These are phyloP conservation scores for Trypanosoma brucei DNA, from an alignment of 208 protist genomes.

Conservation along the genomic window DNA sequence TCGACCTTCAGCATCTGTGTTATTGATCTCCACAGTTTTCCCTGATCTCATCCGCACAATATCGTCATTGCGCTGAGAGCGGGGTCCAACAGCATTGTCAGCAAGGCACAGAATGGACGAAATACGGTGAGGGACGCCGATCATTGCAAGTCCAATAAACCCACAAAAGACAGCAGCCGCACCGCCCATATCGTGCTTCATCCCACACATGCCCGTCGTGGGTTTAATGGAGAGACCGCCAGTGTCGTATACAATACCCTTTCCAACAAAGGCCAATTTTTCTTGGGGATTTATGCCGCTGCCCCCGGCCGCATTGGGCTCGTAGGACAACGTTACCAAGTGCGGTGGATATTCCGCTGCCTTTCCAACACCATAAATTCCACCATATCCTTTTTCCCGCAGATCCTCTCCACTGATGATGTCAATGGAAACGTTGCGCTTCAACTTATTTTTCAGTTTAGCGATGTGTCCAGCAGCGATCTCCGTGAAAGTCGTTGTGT, in stretches of 20 bases:
- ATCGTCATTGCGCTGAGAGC: constrained; percentile 82
- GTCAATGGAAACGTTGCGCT: constrained; percentile 29
- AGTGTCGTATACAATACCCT: constrained; percentile 92
- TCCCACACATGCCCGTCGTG: constrained; percentile 66
- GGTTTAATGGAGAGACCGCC: constrained; percentile 88
- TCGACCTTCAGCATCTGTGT: constrained; percentile 92
- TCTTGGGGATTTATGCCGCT: constrained; percentile 42
- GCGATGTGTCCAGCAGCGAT: constrained; percentile 45
- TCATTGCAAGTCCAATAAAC: constrained; percentile 56
- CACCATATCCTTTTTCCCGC: constrained; percentile 75
- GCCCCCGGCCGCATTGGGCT: constrained; percentile 25
- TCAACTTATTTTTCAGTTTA: constrained; percentile 27
- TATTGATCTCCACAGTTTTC: constrained; percentile 89
- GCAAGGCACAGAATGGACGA: constrained; percentile 78
- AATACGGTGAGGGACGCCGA: constrained; percentile 35
- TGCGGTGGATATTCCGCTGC: constrained; percentile 78
- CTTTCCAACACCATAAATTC: constrained; percentile 80
- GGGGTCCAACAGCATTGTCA: constrained; percentile 84
- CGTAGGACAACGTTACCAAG: constrained; percentile 77
- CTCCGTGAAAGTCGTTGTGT: constrained; percentile 79
- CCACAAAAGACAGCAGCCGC: constrained; percentile 78
- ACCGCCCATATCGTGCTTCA: constrained; percentile 93
- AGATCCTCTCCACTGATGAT: constrained; percentile 78
- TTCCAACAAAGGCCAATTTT: constrained; percentile 81
- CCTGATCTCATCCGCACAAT: constrained; percentile 87